A percentile compares a stretch with the other conserved stretches of the same genome.
These are phyloP conservation scores for Fraxinus sp. DNA, from an alignment of 305 asterid species.

Conservation along the genomic window DNA sequence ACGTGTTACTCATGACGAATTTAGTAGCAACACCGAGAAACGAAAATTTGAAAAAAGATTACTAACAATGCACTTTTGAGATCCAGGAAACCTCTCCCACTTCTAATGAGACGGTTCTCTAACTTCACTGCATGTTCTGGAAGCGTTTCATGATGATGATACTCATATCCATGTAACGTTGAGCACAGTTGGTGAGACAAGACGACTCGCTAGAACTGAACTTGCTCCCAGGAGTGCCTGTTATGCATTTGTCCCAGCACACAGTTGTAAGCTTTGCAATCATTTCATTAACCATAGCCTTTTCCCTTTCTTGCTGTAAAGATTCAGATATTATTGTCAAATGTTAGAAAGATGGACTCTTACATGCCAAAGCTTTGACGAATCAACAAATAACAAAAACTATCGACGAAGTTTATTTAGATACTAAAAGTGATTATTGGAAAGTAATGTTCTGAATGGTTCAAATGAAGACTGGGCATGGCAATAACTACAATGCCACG, in stretches of 20 bases:
- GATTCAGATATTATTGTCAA: neutral
- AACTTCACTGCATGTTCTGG: conserved; percentile 48
- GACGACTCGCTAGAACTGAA: conserved; percentile 78
- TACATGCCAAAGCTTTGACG: neutral
- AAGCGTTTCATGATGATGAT: conserved; percentile 73
- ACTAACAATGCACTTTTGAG: neutral
- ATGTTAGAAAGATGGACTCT: neutral
- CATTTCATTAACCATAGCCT: conserved; percentile 77
- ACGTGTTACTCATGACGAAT: neutral
- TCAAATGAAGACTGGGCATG: neutral
- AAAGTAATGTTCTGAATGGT: neutral
- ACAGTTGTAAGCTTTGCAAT: conserved; percentile 71
- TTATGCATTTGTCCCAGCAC: conserved; percentile 95
- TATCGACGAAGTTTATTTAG: neutral
- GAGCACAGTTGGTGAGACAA: conserved; percentile 85
- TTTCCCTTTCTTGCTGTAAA: conserved; percentile 75
- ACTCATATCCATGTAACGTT: conserved; percentile 63
- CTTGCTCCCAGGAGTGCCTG: conserved; percentile 85
- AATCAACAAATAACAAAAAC: neutral
- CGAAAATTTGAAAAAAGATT: neutral
- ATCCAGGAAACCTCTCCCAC: neutral
- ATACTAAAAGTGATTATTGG: neutral
- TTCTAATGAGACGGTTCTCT: neutral
- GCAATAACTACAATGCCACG: neutral
- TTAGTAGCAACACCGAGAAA: neutral